Base-by-base conservation (phyloP, 371 early-diverging fungal genomes). In the Saksenaea oblongispora region DNA sequence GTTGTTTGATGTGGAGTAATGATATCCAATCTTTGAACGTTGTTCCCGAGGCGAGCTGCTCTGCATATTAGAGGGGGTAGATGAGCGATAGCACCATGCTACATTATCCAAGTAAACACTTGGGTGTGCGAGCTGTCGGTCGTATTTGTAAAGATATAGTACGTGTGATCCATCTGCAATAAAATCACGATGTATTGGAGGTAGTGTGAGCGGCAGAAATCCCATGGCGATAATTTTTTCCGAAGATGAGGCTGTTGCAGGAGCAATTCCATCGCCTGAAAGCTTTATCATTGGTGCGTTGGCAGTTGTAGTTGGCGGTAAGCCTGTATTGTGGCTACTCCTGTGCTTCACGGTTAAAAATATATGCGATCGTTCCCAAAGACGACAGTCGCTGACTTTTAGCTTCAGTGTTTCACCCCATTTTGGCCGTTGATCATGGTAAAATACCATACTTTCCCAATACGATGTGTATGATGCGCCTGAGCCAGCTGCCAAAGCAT, bases 391-490 rank as follows among this genome's bases (percentile, higher is more conserved):
- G 0, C 63, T 59, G 13, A 91, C 79, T 37, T 83, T 82, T 10
- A 91, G 64, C 56, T 88, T 82, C 63, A 93, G 66, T 0, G 78
- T 80, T 69, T 93, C 93, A n/a, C 67, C 66, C 90, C 90, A 93
- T 14, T 62, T 74, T 0, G 93, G 91, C 34, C 69, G 64, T 54
- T 84, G 82, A 17, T 80, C 83, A 66, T 93, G 90, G 53, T 88
- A 86, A 63, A 84, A 86, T 2, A 91, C 80, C 53, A 86, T 70
- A 9, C 88, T 87, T 17, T 90, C 87, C 74, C 86, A 91, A 10
- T 64, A 70, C 0, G 75, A 78, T 0, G 70, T 67, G n/a, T 58
- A 57, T 3, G 65, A 66, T 34, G 82, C 76, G 24, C 84, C 87
- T n/a, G 84, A 67, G 1, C 88, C 91, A 2, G 79, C 68, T 18